Conservation (phyloP, 192 early-diverging fungal genomes). For the Backusella westeae region DNA sequence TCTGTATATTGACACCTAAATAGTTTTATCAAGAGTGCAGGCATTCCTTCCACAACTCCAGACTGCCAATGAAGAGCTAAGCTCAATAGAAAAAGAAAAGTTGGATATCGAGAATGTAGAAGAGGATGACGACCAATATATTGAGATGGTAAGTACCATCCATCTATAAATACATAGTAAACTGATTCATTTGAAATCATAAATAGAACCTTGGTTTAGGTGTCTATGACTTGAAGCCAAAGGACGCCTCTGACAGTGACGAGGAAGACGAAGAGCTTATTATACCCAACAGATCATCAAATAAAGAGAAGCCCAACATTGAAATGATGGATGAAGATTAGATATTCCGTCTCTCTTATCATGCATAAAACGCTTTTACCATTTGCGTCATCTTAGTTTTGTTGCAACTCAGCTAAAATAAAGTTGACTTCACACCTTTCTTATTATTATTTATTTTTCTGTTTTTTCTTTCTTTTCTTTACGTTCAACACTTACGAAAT, state of each 20-base stretch:
- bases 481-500: neutral
- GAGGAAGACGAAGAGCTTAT: slow-evolving; percentile 21
- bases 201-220: slow-evolving; percentile 43
- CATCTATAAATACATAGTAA: too few relatives aligned
- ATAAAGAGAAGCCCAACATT: slow-evolving; percentile 8
- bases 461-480: neutral
- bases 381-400: neutral
- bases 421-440: neutral
- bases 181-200: too few relatives aligned
- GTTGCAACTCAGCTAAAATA: neutral
- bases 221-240: slow-evolving; percentile 46
- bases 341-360: neutral
- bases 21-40: slow-evolving; percentile 44
- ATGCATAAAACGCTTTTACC: neutral
- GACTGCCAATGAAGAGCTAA: slow-evolving; percentile 40
- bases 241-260: slow-evolving; percentile 14
- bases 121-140: slow-evolving; percentile 49
- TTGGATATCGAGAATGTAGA: slow-evolving; percentile 57
- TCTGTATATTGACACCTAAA: neutral
- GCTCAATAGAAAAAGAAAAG: slow-evolving; percentile 39
- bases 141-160: slow-evolving; percentile 46
- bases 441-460: neutral
- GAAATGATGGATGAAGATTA: slow-evolving; percentile 5
- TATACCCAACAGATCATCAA: slow-evolving; percentile 6
- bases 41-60: slow-evolving; percentile 48